Base-by-base conservation (phyloP, 148 eudicot genomes). In the Chenopodium formosanum region DNA sequence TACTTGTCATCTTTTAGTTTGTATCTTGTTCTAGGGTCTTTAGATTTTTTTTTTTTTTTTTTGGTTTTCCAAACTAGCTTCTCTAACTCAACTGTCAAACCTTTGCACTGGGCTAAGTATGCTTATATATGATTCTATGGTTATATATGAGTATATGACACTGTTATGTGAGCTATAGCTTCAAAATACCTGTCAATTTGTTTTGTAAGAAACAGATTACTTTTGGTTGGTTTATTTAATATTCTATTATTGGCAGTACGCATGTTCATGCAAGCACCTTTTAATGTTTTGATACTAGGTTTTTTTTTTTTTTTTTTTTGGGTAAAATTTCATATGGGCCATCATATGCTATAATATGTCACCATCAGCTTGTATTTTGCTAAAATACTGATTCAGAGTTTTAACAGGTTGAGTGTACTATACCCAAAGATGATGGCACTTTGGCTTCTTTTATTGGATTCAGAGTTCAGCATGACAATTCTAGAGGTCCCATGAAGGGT, bases 401-500 rank as follows among this genome's bases (percentile, higher is more conserved):
- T 74, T 63, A 74, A 50, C 62, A 96, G 99, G 99, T 96, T 78
- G 99, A 96, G 86, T 96, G 99, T 80, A 96, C 99, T 20, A 94
- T 96, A 78, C 99, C 99, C 9, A 96, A 96, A 82, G 99, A 96
- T 81, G 95, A 96, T 79, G 98, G 99, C 29, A 91, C 89, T 65
- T 84, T 96, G 83, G 95, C 94, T 67, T 90, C 99, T 60, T 96
- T 85, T 78, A 92, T 96, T 58, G 99, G 99, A 60, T 96, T 96
- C 88, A 89, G 99, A 77, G 87, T 96, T 81, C 99, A 96, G 71
- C 99, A 96, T 85, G 99, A 96, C 82, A 96, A 96, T 86, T 91
- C 99, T 58, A 87, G 99, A 82, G 99, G 99, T 74, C 99, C 99
- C 81, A 96, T 96, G 99, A 96, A 96, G 83, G 99, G 99, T 56